Conservation (phyloP, 2,329 filamentous ascomycete genomes). For the Lachnellula occidentalis region DNA sequence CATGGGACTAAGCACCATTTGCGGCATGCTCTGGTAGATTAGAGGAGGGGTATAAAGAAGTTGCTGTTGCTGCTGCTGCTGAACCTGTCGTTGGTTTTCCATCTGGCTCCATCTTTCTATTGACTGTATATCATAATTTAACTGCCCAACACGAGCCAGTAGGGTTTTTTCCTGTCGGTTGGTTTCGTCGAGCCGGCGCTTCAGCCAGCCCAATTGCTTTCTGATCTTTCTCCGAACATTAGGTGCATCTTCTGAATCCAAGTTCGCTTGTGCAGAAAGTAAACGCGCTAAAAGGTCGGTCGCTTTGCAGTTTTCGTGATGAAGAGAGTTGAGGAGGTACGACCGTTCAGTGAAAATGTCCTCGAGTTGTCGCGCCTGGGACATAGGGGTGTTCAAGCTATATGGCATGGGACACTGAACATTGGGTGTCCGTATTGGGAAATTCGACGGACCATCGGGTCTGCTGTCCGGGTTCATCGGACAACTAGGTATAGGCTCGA, state of each 20-base stretch:
- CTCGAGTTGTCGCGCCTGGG: conserved; percentile 33
- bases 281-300: conserved; percentile 37
- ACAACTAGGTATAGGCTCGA: no score
- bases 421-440: background rate
- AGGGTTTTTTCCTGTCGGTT: conserved; percentile 43
- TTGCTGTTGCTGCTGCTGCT: background rate
- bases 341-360: conserved; percentile 42
- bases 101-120: conserved; percentile 37
- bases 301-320: conserved; percentile 36
- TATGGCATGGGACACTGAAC: conserved; percentile 19
- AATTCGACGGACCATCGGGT: background rate
- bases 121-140: conserved; percentile 44
- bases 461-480: no score
- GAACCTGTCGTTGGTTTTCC: conserved; percentile 15
- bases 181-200: conserved; percentile 38
- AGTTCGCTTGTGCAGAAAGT: conserved; percentile 32
- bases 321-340: conserved; percentile 41
- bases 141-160: conserved; percentile 41
- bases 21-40: background rate
- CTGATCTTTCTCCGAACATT: conserved; percentile 9
- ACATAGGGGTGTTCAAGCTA: background rate
- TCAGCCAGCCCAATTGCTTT: conserved; percentile 40
- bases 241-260: conserved; percentile 8
- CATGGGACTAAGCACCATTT: background rate
- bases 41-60: background rate